These are phyloP conservation scores for Globisporangium lucens DNA, from an alignment of 352 stramenopile genomes.

Conservation along the genomic window DNA sequence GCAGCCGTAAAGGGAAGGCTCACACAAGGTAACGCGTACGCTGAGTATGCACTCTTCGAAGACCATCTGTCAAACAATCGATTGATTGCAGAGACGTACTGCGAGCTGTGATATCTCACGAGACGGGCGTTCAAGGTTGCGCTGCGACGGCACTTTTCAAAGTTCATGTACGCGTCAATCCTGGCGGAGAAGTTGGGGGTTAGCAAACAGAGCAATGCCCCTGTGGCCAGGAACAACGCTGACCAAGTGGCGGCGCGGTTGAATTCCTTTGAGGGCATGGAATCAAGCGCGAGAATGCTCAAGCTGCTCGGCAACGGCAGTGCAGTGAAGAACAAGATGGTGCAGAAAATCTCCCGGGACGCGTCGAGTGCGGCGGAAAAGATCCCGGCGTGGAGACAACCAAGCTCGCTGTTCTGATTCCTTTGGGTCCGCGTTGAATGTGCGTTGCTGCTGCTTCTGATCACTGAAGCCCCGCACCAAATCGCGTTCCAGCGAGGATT, in stretches of 20 bases:
- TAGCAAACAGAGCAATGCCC: not conserved
- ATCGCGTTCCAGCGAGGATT: conserved; percentile 47
- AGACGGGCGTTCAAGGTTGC: conserved; percentile 37
- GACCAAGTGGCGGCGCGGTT: conserved; percentile 1
- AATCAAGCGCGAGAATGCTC: conserved; percentile 25
- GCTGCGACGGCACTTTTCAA: conserved; percentile 53
- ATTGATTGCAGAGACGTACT: conserved; percentile 41
- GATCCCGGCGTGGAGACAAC: conserved; percentile 25
- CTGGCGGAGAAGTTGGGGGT: conserved; percentile 28
- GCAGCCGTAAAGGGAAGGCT: conserved; percentile 23
- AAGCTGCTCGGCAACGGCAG: conserved; percentile 35
- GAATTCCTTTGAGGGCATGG: conserved; percentile 41
- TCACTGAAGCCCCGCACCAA: conserved; percentile 43
- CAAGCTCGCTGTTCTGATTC: conserved; percentile 27
- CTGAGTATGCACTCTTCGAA: conserved; percentile 49
- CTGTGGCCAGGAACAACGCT: not conserved
- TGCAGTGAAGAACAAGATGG: conserved; percentile 27
- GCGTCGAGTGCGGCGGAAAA: not conserved
- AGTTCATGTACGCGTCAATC: conserved; percentile 45
- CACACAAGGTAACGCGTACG: conserved; percentile 34
- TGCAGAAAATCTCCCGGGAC: conserved; percentile 18
- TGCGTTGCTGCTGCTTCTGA: conserved; percentile 29
- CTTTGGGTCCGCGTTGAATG: conserved; percentile 30
- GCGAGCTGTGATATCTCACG: conserved; percentile 45
- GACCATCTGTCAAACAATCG: conserved; percentile 28